A percentile compares a stretch with the other conserved stretches of the same genome.
Evolutionary conservation across 805 yeast species (phyloP).

Genomic region (Maudiozyma saulgeensis): DNA sequence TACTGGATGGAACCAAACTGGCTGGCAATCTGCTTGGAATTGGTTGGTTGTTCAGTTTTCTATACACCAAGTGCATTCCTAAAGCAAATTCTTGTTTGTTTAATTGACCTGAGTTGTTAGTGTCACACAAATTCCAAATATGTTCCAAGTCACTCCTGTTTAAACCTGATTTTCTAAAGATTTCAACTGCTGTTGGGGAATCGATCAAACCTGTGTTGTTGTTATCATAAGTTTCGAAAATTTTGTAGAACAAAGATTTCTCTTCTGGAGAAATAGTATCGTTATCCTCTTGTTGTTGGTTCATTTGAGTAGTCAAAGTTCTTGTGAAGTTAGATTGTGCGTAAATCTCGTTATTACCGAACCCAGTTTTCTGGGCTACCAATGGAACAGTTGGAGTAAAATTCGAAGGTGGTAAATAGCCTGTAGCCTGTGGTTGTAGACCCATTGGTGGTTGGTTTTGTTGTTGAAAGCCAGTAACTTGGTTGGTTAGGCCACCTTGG

Average conservation of each 20-base stretch:
- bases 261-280: slow-evolving; percentile 81
- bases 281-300: slow-evolving; percentile 21
- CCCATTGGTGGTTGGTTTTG: slow-evolving; percentile 1
- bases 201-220: slow-evolving; percentile 57
- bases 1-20: slow-evolving; percentile 81
- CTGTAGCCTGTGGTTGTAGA: slow-evolving; percentile 46
- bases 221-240: slow-evolving; percentile 82
- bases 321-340: slow-evolving; percentile 30
- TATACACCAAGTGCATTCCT: slow-evolving; percentile 93
- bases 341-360: slow-evolving; percentile 34
- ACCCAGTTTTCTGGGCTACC: slow-evolving; percentile 37
- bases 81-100: slow-evolving; percentile 88
- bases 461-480: slow-evolving; percentile 30
- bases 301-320: slow-evolving; percentile 23
- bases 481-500: slow-evolving; percentile 16
- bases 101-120: slow-evolving; percentile 70
- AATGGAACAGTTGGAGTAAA: slow-evolving; percentile 29
- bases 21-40: slow-evolving; percentile 78
- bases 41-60: slow-evolving; percentile 81
- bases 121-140: slow-evolving; percentile 86
- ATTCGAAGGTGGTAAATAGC: slow-evolving; percentile 44
- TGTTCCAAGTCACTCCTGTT: slow-evolving; percentile 76
- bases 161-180: slow-evolving; percentile 87
- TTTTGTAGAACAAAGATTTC: slow-evolving; percentile 74
- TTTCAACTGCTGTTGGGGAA: slow-evolving; percentile 73